phyloP scores from a whole-genome alignment of 257 asterid genomes.

The Penstemon davidsonii region DNA sequence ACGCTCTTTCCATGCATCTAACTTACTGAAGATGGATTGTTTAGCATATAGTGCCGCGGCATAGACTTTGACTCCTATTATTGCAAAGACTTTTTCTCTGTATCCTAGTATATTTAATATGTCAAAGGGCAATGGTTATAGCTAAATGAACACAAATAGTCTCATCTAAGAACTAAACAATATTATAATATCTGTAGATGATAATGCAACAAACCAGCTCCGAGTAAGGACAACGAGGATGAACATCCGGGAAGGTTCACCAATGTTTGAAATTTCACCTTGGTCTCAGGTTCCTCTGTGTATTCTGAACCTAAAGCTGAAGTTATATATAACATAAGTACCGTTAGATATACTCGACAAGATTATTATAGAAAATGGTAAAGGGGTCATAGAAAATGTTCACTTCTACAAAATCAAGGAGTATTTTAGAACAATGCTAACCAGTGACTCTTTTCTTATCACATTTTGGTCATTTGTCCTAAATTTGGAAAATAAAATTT shows the following conservation, averaged over 20 bases:
- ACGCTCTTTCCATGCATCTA: conserved; percentile 68
- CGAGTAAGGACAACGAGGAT: conserved; percentile 60
- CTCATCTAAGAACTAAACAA: background rate
- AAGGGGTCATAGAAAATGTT: conserved; percentile 5
- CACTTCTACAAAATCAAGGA: background rate
- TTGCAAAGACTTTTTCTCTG: conserved; percentile 84
- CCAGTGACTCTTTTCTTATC: background rate
- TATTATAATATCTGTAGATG: background rate
- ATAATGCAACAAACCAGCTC: conserved; percentile 63
- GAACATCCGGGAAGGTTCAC: conserved; percentile 76
- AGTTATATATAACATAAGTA: conserved; percentile 26
- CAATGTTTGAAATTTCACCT: conserved; percentile 68
- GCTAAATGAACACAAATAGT: background rate
- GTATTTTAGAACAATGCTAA: background rate
- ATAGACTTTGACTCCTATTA: conserved; percentile 88
- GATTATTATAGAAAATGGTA: conserved; percentile 7
- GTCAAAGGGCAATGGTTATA: conserved; percentile 17
- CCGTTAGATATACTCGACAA: conserved; percentile 5
- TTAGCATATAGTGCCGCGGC: conserved; percentile 77
- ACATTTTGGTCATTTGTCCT: background rate
- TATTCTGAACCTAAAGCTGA: conserved; percentile 47
- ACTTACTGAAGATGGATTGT: conserved; percentile 45
- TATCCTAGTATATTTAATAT: conserved; percentile 49
- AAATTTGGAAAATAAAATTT: background rate
- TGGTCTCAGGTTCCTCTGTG: conserved; percentile 75